Evolutionary conservation across 768 basidiomycete species (phyloP), one percentile per base, ranked within the genome.

Genomic region (Leccinum incarnatum): DNA sequence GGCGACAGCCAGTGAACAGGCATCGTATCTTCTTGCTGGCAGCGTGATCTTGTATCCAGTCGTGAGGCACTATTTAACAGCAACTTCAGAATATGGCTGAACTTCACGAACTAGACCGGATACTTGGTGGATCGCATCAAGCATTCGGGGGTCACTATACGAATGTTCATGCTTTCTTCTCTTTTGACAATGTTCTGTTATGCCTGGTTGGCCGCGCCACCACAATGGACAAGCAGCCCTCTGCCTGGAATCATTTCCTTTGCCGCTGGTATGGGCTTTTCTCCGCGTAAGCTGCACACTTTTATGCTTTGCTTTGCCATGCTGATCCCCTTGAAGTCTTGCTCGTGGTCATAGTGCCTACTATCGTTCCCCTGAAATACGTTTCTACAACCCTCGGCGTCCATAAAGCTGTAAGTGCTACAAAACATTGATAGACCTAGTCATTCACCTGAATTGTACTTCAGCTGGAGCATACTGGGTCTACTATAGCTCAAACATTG

Each of bases 381-480:
- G 83, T 92, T 48, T 87, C 88, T 2, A 91, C 91, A 1, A 88
- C 88, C 5, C 77, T 92, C 0, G 90, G 89, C 1, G 84, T 85
- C 7, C 89, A 92, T 67, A 91, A 92, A 69, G 84, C 85, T 67
- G 90, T 90, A 74, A 61, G 86, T 73, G 11, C 17, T 46, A 56
- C 37, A 27, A 23, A 53, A 30, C 6, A 25, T 47, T 8, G 17
- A 34, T 5, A 23, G 4, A 47, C 30, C 11, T 10, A 40, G 27
- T 37, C 49, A 25, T 7, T 61, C 21, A 59, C 21, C 27, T 36
- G 0, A 49, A 8, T 49, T 11, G 37, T 56, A 47, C 4, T 45
- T 30, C 57, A 91, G 89, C 75, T 92, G 58, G 90, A 92, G 67
- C 85, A 89, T 70, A 83, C 85, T 2, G 89, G 89, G 2, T 82